Evolutionary conservation across 2,329 filamentous ascomycete species (phyloP).

Genomic region (Neopestalotiopsis clavispora): DNA sequence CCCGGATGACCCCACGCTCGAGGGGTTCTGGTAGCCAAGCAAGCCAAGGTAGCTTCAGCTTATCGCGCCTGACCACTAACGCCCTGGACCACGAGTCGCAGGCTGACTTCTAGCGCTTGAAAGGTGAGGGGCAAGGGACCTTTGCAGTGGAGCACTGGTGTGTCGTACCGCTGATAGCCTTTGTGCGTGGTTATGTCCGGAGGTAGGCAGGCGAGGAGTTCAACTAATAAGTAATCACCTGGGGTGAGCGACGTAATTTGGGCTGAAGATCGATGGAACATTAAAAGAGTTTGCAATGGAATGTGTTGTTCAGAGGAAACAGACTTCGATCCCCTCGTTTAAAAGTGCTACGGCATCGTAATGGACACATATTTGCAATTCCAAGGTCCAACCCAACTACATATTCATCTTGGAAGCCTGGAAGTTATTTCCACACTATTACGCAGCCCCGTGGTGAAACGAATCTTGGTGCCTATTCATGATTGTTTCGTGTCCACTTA

Average conservation of each 20-base stretch:
- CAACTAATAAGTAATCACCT: too few species aligned
- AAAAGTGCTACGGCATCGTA: not conserved
- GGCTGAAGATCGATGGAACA: too few species aligned
- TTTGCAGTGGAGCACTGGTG: too few species aligned
- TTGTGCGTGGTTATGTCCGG: too few species aligned
- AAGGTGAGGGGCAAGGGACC: too few species aligned
- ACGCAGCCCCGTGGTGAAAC: not conserved
- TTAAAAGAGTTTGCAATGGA: too few species aligned
- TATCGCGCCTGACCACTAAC: constrained; percentile 4
- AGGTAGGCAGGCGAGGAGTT: too few species aligned
- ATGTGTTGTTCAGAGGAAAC: too few species aligned
- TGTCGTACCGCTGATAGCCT: too few species aligned
- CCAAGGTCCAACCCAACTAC: not conserved
- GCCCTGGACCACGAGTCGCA: not conserved
- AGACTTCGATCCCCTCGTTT: not conserved
- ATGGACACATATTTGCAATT: not conserved
- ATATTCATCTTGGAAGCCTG: not conserved
- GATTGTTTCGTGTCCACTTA: not conserved
- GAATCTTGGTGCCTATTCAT: not conserved
- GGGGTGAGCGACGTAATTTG: too few species aligned
- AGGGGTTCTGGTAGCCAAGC: not conserved
- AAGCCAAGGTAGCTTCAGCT: not conserved
- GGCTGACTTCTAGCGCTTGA: not conserved
- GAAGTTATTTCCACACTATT: not conserved
- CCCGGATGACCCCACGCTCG: not conserved